Conservation (phyloP, 2,329 filamentous ascomycete genomes). For the Diaporthe australafricana region DNA sequence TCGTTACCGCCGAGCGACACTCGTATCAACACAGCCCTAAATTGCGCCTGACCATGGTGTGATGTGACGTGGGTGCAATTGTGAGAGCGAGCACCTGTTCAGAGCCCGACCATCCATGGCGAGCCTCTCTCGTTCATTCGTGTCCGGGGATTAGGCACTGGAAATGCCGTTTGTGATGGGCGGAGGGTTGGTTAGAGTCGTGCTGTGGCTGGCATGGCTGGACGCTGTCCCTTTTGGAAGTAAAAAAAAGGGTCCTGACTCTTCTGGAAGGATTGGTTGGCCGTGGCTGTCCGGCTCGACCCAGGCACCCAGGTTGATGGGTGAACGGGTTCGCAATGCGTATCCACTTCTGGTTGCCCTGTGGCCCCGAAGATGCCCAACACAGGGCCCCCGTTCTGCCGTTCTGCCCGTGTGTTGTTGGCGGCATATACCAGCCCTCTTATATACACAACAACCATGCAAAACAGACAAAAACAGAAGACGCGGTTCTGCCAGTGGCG, state of each 20-base stretch:
- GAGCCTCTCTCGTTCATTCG: not conserved
- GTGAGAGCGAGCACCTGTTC: not conserved
- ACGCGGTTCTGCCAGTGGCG: not conserved
- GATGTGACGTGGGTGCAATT: not conserved
- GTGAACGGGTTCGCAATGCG: constrained; percentile 26
- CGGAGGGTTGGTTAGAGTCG: constrained; percentile 3
- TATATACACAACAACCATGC: constrained; percentile 19
- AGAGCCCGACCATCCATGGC: not conserved
- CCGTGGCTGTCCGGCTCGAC: constrained; percentile 26
- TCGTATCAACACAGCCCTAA: constrained; percentile 21
- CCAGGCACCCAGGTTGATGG: constrained; percentile 29
- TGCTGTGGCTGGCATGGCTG: not conserved
- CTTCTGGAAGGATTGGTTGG: constrained; percentile 33
- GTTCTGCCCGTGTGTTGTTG: not conserved
- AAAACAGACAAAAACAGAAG: constrained; percentile 24
- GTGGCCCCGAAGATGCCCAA: constrained; percentile 23
- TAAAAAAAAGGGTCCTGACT: constrained; percentile 12
- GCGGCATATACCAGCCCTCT: constrained; percentile 28
- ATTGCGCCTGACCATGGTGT: constrained; percentile 13
- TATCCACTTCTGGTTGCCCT: constrained; percentile 15
- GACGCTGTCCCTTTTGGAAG: constrained; percentile 9
- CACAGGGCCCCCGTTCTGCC: not conserved
- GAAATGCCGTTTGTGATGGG: not conserved
- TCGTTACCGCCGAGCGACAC: not conserved
- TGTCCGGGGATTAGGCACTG: constrained; percentile 22